A percentile compares a stretch with the other conserved stretches of the same genome.
phyloP scores from a whole-genome alignment of 768 basidiomycete species.

The Mycena floridula region DNA sequence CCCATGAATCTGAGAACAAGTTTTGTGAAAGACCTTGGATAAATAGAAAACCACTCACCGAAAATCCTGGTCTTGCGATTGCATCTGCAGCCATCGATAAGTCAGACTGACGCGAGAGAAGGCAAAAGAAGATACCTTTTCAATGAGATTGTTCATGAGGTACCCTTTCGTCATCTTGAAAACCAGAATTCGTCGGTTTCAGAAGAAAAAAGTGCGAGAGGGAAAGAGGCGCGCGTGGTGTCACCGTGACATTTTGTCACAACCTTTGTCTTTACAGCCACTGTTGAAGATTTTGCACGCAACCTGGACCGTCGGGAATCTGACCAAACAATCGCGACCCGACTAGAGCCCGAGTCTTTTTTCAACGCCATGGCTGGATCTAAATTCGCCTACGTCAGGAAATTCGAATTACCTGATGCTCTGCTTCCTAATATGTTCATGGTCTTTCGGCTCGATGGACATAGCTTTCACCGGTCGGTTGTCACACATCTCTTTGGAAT shows the following conservation, averaged over 20 bases:
- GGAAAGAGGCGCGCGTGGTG: no score
- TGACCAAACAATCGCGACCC: no score
- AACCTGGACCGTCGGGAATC: no score
- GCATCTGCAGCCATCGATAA: constrained; percentile 51
- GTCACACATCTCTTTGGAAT: background rate
- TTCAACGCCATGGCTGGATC: constrained; percentile 72
- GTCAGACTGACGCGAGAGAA: constrained; percentile 2
- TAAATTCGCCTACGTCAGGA: constrained; percentile 86
- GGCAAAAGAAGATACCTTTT: constrained; percentile 48
- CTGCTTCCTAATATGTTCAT: constrained; percentile 81
- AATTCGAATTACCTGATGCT: constrained; percentile 84
- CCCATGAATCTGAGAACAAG: constrained; percentile 81
- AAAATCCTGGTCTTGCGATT: constrained; percentile 88
- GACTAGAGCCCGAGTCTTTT: no score
- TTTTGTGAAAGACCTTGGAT: constrained; percentile 10
- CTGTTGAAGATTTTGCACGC: no score
- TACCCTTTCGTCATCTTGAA: constrained; percentile 79
- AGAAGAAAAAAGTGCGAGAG: no score
- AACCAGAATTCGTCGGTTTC: no score
- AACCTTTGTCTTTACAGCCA: no score
- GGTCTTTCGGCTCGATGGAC: constrained; percentile 86
- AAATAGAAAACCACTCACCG: constrained; percentile 37
- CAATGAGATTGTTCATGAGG: constrained; percentile 77
- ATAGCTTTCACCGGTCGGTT: constrained; percentile 82
- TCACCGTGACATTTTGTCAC: no score